Base-by-base conservation (phyloP, 1,284 basidiomycete genomes). In the Porphyrellus sp. region DNA sequence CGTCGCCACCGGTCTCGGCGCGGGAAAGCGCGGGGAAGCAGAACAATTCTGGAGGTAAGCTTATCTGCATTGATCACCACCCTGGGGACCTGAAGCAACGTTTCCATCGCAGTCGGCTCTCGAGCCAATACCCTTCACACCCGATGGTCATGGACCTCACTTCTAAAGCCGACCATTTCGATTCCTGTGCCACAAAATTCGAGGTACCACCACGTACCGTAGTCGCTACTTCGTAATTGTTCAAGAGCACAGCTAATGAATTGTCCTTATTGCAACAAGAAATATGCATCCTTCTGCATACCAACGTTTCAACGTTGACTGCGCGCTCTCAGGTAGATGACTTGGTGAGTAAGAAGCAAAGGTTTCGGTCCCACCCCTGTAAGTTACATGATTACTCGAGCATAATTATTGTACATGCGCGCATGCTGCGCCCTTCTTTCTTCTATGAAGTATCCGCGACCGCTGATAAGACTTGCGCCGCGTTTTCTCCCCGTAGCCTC, bases 121-220 rank as follows among this genome's bases (percentile, higher is more conserved):
- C 70, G 8, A 70, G 70, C n/a, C 74, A 81, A 56, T 76, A 85
- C 58, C 81, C 89, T 8, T 68, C 71, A 3, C 85, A 91, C 71
- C 87, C 87, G 9, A 67, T 90, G 54, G 81, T 89, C 16, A 59
- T 67, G n/a, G 86, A 90, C 58, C 67, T 90, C 23, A 64, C 68
- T 23, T 70, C 77, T 45, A 91, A 89, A 70, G 77, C 80, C 8
- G 72, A 74, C 1, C 61, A 82, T 40, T 93, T 93, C 62, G 91
- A 93, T 65, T 81, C 86, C 56, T 81, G 80, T 46, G 82, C 82
- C 7, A 70, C 79, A 23, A 88, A 84, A 59, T 92, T 85, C 67
- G 67, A 69, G 41, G 77, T 87, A 25, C 86, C 88, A 18, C 73
- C 81, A 9, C 63, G 78, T 35, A 80, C 77, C 37, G 62, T 72